These are phyloP conservation scores for Globisporangium sylvaticum DNA, from an alignment of 352 stramenopile species.

Conservation along the genomic window DNA sequence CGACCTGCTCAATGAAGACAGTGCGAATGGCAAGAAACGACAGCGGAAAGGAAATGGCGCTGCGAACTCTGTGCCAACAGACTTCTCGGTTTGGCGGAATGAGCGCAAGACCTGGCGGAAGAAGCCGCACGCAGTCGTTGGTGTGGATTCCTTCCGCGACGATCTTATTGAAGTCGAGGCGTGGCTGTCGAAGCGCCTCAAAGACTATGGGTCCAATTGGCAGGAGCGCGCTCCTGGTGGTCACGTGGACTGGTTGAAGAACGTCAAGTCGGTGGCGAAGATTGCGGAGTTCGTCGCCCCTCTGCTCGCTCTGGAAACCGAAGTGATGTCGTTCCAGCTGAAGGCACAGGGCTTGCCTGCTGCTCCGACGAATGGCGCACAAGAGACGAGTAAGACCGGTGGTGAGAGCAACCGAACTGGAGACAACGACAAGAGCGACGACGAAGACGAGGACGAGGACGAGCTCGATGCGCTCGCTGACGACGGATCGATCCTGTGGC, in stretches of 20 bases:
- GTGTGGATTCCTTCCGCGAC: conserved; percentile 47
- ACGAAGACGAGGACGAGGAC: conserved; percentile 79
- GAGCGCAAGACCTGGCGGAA: conserved; percentile 48
- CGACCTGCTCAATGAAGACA: conserved; percentile 66
- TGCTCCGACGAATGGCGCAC: background rate
- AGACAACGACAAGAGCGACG: conserved; percentile 56
- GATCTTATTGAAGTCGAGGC: conserved; percentile 53
- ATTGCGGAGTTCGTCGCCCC: conserved; percentile 34
- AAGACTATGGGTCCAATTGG: conserved; percentile 61
- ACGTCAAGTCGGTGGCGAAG: conserved; percentile 30
- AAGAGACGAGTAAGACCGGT: background rate
- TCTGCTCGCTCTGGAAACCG: conserved; percentile 60
- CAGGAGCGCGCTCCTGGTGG: conserved; percentile 36
- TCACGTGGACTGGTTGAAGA: conserved; percentile 43
- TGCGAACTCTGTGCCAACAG: conserved; percentile 10
- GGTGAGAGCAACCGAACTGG: background rate
- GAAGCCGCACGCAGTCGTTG: conserved; percentile 30
- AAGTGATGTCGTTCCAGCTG: conserved; percentile 53
- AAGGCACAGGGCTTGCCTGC: conserved; percentile 21
- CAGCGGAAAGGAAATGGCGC: conserved; percentile 15
- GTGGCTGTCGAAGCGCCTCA: conserved; percentile 62
- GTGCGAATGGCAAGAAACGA: conserved; percentile 38
- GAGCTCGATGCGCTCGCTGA: conserved; percentile 55
- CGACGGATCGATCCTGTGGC: conserved; percentile 66
- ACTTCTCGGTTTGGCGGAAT: conserved; percentile 66